Conservation (phyloP, 768 basidiomycete species). For the Infundibulicybe gibba region DNA sequence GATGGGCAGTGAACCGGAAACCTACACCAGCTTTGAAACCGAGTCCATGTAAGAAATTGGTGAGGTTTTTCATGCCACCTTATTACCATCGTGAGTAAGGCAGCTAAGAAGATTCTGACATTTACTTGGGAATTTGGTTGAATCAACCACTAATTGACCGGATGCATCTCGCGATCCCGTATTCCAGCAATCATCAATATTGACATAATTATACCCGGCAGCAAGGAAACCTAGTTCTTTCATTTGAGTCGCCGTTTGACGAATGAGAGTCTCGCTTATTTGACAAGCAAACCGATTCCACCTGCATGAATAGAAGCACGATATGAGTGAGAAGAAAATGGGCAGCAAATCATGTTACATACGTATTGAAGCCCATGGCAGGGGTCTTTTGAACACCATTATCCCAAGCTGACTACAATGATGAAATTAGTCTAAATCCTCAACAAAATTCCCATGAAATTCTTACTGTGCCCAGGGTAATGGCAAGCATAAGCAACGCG, state of each 20-base stretch:
- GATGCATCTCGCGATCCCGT: conserved; percentile 14
- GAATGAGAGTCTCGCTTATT: conserved; percentile 18
- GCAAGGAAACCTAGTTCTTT: conserved; percentile 16
- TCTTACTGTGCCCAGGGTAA: too few relatives aligned
- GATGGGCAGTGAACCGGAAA: neutral
- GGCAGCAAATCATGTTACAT: too few relatives aligned
- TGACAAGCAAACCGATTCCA: conserved; percentile 21
- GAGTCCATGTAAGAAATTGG: conserved; percentile 16
- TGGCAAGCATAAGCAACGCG: too few relatives aligned
- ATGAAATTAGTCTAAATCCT: too few relatives aligned
- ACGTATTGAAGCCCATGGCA: conserved; percentile 23
- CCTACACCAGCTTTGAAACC: conserved; percentile 22
- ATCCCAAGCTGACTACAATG: conserved; percentile 13
- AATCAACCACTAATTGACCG: conserved; percentile 14
- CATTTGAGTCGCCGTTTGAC: conserved; percentile 16
- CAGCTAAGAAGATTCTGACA: neutral
- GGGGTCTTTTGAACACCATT: conserved; percentile 17
- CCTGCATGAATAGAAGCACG: conserved; percentile 4
- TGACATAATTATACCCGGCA: conserved; percentile 20
- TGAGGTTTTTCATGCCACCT: conserved; percentile 18
- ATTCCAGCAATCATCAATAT: conserved; percentile 22
- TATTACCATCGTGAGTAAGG: too few relatives aligned
- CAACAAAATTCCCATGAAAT: too few relatives aligned
- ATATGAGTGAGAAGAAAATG: neutral
- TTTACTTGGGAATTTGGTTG: conserved; percentile 16